These are phyloP conservation scores for Lathyrus aphaca DNA, from an alignment of 306 rosid species.

Conservation along the genomic window DNA sequence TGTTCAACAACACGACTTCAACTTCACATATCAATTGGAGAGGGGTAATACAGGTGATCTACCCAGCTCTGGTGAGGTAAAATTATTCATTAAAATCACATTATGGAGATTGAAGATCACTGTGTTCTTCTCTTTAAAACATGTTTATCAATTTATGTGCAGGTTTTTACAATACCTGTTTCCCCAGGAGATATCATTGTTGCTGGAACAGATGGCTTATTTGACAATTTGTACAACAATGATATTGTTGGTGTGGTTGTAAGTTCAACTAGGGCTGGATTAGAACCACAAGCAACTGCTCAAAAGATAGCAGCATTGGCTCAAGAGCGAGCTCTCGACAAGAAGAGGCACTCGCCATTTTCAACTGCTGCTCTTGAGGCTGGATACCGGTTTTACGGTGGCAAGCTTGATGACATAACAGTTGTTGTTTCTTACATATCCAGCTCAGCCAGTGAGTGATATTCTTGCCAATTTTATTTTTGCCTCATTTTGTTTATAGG, in stretches of 20 bases:
- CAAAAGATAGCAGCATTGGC: conserved; percentile 90
- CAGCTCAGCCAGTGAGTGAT: conserved; percentile 42
- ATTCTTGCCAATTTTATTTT: conserved; percentile 15
- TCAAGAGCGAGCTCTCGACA: conserved; percentile 72
- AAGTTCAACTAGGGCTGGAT: conserved; percentile 60
- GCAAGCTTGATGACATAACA: conserved; percentile 92
- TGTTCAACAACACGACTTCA: conserved; percentile 84
- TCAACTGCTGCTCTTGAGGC: conserved; percentile 89
- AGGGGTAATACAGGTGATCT: conserved; percentile 77
- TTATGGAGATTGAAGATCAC: neutral
- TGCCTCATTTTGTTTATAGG: conserved; percentile 12
- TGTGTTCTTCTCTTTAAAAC: neutral
- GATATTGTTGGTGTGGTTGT: conserved; percentile 70
- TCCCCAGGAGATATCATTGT: conserved; percentile 69
- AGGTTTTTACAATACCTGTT: conserved; percentile 70
- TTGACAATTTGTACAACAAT: conserved; percentile 75
- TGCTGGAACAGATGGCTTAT: conserved; percentile 92
- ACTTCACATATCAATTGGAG: conserved; percentile 86
- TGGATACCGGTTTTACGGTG: conserved; percentile 79
- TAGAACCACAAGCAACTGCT: conserved; percentile 74
- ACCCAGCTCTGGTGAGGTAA: conserved; percentile 93
- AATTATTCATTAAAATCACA: conserved; percentile 16
- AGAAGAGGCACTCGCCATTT: conserved; percentile 73
- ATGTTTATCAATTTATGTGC: conserved; percentile 18
- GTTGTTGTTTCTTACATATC: conserved; percentile 76